phyloP scores from a whole-genome alignment of 1,284 basidiomycete species.

The Ustilago tritici region DNA sequence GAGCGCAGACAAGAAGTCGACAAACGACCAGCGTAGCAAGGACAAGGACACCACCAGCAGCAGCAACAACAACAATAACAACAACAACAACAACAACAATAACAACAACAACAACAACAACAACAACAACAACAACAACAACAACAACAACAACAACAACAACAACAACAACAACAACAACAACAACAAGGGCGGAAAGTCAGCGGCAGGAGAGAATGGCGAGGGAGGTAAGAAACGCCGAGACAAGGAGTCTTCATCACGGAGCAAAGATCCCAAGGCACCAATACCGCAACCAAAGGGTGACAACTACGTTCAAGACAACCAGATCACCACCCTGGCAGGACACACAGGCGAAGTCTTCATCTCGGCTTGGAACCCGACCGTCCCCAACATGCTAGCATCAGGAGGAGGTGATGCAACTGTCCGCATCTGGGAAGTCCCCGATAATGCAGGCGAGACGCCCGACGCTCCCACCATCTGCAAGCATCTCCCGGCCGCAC shows the following conservation, averaged over 20 bases:
- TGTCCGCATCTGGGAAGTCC: conserved; percentile 69
- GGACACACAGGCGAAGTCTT: conserved; percentile 68
- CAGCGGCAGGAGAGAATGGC: conserved; percentile 37
- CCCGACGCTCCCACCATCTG: conserved; percentile 62
- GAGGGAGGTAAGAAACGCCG: conserved; percentile 44
- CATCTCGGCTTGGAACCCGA: conserved; percentile 68
- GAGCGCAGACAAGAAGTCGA: conserved; percentile 26
- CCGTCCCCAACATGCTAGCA: conserved; percentile 67
- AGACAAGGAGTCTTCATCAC: conserved; percentile 29
- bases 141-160: conserved; percentile 54
- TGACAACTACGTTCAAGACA: conserved; percentile 41
- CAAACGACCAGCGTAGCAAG: conserved; percentile 27
- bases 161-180: conserved; percentile 47
- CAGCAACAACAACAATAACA: conserved; percentile 44
- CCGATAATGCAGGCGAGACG: conserved; percentile 35
- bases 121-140: conserved; percentile 54
- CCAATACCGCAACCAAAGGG: conserved; percentile 47
- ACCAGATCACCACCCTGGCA: conserved; percentile 51
- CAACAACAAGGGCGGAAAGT: conserved; percentile 57
- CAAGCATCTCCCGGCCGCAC: conserved; percentile 67
- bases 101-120: conserved; percentile 55
- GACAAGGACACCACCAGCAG: conserved; percentile 38
- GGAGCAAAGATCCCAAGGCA: conserved; percentile 42
- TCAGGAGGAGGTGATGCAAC: conserved; percentile 69
- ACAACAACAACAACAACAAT: no score